Evolutionary conservation across 345 rosid genomes (phyloP).

Genomic region (Arabidopsis suecica): DNA sequence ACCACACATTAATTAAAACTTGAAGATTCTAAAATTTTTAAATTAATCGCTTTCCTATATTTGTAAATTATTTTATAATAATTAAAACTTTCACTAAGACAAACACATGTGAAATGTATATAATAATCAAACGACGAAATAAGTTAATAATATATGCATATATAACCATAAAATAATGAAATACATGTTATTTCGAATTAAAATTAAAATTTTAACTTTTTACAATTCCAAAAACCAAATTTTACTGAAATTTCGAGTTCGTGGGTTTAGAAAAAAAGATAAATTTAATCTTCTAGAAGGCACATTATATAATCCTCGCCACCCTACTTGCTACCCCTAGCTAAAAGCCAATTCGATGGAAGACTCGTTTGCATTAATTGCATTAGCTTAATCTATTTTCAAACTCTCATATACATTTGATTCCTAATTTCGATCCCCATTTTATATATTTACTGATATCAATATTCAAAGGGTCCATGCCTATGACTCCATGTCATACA

Average conservation of each 20-base stretch:
- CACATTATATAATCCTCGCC: constrained; percentile 16
- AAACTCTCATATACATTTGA: neutral
- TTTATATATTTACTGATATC: neutral
- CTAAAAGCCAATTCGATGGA: constrained; percentile 23
- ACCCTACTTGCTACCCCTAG: constrained; percentile 33
- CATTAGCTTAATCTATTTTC: neutral
- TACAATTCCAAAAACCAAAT: neutral
- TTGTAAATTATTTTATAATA: too few relatives aligned
- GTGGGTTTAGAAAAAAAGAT: neutral
- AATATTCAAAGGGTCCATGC: constrained; percentile 7
- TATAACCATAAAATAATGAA: neutral
- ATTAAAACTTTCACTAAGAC: too few relatives aligned
- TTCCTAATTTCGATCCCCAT: neutral
- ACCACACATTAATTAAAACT: too few relatives aligned
- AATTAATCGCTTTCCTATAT: too few relatives aligned
- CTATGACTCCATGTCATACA: constrained; percentile 20
- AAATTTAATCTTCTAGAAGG: neutral
- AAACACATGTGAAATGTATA: neutral
- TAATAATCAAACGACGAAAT: neutral
- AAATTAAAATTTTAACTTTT: neutral
- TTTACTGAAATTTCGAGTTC: neutral
- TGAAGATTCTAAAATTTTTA: neutral
- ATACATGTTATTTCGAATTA: neutral
- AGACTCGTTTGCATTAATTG: constrained; percentile 25
- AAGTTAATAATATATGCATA: neutral